A percentile compares a stretch with the other conserved stretches of the same genome.
These are phyloP conservation scores for Leptoxyphium fumago DNA, from an alignment of 2,329 filamentous ascomycete species.

Conservation along the genomic window DNA sequence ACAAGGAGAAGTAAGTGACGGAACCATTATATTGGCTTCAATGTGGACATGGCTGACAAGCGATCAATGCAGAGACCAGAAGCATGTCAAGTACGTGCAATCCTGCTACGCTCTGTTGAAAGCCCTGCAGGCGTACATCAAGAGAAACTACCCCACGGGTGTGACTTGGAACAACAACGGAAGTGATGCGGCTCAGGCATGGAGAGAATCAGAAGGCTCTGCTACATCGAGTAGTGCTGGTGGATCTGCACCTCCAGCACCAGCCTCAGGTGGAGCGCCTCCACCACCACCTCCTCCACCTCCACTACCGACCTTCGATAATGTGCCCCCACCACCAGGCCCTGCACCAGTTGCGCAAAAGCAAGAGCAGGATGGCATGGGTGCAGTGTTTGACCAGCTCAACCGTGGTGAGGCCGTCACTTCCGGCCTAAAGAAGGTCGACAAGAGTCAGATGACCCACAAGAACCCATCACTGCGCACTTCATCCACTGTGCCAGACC, in stretches of 20 bases:
- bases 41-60: constrained; percentile 2
- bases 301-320: constrained; percentile 29
- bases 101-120: constrained; percentile 87
- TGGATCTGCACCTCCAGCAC: constrained; percentile 34
- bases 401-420: constrained; percentile 86
- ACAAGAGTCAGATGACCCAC: constrained; percentile 93
- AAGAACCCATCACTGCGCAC: constrained; percentile 85
- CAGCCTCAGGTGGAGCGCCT: constrained; percentile 37
- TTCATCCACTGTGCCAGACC: constrained; percentile 48
- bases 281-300: constrained; percentile 57
- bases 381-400: constrained; percentile 79
- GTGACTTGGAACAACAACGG: constrained; percentile 77
- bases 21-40: background rate
- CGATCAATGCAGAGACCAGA: constrained; percentile 45
- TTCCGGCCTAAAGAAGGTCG: constrained; percentile 78
- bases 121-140: constrained; percentile 68
- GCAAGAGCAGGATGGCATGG: constrained; percentile 45
- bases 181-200: constrained; percentile 54
- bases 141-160: constrained; percentile 64
- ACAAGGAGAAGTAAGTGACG: constrained; percentile 59
- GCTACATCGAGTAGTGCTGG: constrained; percentile 20
- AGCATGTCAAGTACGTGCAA: constrained; percentile 77
- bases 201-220: constrained; percentile 40
- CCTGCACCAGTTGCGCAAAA: constrained; percentile 30
- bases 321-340: constrained; percentile 42